Conservation (phyloP, 495 filamentous ascomycete genomes). For the Xylaria grammica region DNA sequence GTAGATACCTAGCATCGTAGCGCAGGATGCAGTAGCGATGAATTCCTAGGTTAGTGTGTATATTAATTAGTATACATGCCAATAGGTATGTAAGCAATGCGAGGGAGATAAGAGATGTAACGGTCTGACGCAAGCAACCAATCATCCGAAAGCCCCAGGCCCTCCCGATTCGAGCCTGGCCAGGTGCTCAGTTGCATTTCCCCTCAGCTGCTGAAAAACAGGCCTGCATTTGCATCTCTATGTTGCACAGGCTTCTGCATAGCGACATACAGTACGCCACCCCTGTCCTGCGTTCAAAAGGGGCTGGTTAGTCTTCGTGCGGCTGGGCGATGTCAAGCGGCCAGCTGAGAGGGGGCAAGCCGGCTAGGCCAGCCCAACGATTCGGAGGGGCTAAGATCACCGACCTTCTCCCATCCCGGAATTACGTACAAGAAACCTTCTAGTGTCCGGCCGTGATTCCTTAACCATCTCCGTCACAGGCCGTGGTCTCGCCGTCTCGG, state of each 20-base stretch:
- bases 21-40: neutral
- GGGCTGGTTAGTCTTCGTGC: conserved; percentile 10
- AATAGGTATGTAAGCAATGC: too few relatives aligned
- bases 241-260: conserved; percentile 12
- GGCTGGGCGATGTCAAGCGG: conserved; percentile 16
- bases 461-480: conserved; percentile 3
- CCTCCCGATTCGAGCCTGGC: neutral
- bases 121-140: neutral
- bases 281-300: conserved; percentile 2
- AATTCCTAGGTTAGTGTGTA: too few relatives aligned
- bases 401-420: conserved; percentile 11
- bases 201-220: conserved; percentile 1
- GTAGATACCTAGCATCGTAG: neutral
- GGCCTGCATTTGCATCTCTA: conserved; percentile 10
- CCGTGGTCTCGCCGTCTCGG: conserved; percentile 13
- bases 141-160: neutral
- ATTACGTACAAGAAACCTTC: conserved; percentile 23
- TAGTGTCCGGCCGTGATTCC: conserved; percentile 7
- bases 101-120: conserved; percentile 7
- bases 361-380: conserved; percentile 1
- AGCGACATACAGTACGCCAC: conserved; percentile 7
- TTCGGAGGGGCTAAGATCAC: conserved; percentile 1
- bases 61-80: neutral
- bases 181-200: neutral
- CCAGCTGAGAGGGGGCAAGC: conserved; percentile 13